Conservation (phyloP, 2,329 filamentous ascomycete genomes). For the Botryotinia calthae region DNA sequence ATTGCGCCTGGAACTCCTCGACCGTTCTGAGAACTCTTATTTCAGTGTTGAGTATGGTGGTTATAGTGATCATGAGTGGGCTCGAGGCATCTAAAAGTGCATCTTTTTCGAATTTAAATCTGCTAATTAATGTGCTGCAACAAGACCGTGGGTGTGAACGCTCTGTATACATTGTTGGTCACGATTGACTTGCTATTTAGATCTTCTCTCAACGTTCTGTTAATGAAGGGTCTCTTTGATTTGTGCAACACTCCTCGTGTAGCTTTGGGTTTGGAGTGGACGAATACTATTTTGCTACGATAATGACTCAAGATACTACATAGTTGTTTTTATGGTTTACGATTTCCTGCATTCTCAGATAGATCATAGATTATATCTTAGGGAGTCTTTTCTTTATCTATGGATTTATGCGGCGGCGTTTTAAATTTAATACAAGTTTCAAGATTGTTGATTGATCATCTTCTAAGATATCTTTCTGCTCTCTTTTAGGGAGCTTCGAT, state of each 20-base stretch:
- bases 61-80: slow-evolving; percentile 19
- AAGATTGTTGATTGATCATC: neutral
- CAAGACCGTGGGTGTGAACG: neutral
- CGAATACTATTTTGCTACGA: slow-evolving; percentile 6
- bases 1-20: slow-evolving; percentile 15
- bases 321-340: neutral
- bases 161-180: neutral
- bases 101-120: neutral
- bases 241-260: neutral
- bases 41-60: slow-evolving; percentile 20
- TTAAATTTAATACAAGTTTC: neutral
- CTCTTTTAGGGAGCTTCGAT: neutral
- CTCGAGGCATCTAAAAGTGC: slow-evolving; percentile 5
- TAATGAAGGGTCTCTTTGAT: neutral
- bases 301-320: slow-evolving; percentile 6
- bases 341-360: neutral
- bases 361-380: neutral
- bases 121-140: slow-evolving; percentile 2
- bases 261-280: neutral
- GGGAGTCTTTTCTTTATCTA: neutral
- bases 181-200: neutral
- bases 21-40: slow-evolving; percentile 17
- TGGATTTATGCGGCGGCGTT: neutral
- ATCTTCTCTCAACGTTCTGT: neutral
- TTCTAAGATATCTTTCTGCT: neutral